Evolutionary conservation across 169 alveolate species (phyloP), one percentile per base, ranked within the genome.

Genomic region (Plasmodium cynomolgi): DNA sequence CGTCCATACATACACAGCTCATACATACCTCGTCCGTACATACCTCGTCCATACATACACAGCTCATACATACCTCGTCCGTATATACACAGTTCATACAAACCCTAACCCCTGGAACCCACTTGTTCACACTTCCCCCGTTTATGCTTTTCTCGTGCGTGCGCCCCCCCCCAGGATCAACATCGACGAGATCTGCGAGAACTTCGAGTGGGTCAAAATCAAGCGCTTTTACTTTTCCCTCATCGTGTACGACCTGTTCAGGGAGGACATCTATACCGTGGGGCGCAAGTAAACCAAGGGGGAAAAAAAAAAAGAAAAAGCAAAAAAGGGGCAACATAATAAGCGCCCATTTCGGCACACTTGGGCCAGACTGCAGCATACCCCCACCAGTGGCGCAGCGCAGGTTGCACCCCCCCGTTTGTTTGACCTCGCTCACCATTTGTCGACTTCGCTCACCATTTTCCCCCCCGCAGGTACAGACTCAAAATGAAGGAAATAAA

Each of bases 151-250:
- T 56, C 73, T 23, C 41, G 29, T 47, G 13, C 54, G 54, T 41
- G 54, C 54, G 8, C 54, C 54, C 15, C 54, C 54, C 54, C 58
- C 62, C n/a, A 88, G 94, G 41, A 79, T 47, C 50, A 33, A 88
- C 72, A 80, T 88, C 13, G 94, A 88, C 29, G 62, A 88, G 39
- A 88, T 88, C 44, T 88, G 50, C 47, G 83, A 88, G 26, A 88
- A 33, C 33, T 88, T 88, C 44, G 94, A 88, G 34, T 88, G 94
- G 94, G 84, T 29, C 34, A 88, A 88, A 81, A 77, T 88, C n/a
- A 77, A 81, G 50, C 33, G 94, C 62, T 88, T 88, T 88, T 88
- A 88, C 77, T 88, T 79, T 41, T 56, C 91, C 37, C 68, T 88
- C 23, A 88, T 88, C 72, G 81, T 88, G 56, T 88, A 88, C 50